Evolutionary conservation across 2,329 filamentous ascomycete genomes (phyloP).

Genomic region (Torrubiellomyces zombiae): DNA sequence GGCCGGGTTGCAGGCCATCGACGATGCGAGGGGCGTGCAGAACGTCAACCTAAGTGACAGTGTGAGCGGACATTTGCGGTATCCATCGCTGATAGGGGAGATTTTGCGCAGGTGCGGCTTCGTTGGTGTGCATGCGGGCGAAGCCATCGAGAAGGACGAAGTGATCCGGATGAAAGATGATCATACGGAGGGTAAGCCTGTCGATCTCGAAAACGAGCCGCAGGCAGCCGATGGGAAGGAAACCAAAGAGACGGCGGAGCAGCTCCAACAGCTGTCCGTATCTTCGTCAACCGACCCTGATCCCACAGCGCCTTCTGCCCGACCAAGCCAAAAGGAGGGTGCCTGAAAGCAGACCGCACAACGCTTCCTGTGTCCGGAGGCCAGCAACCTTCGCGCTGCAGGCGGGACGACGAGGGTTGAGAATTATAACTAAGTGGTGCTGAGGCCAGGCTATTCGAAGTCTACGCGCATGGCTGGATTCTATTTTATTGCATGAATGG

Average conservation of each 20-base stretch:
- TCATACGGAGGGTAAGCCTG: constrained; percentile 13
- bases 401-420: too few relatives aligned
- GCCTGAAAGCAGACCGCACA: too few relatives aligned
- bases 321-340: too few relatives aligned
- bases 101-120: constrained; percentile 37
- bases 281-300: constrained; percentile 11
- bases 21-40: constrained; percentile 47
- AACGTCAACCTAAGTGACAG: constrained; percentile 35
- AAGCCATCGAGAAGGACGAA: constrained; percentile 33
- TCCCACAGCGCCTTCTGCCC: too few relatives aligned
- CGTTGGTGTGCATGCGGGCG: constrained; percentile 24
- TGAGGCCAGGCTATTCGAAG: too few relatives aligned
- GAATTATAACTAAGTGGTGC: too few relatives aligned
- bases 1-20: constrained; percentile 62
- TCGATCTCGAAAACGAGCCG: constrained; percentile 11
- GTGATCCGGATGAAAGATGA: constrained; percentile 28
- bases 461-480: too few relatives aligned
- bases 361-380: too few relatives aligned
- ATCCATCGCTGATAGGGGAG: constrained; percentile 31
- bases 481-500: too few relatives aligned
- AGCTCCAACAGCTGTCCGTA: constrained; percentile 13
- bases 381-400: too few relatives aligned
- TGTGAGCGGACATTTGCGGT: constrained; percentile 37
- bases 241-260: constrained; percentile 6
- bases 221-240: constrained; percentile 1